phyloP scores from a whole-genome alignment of 1,284 basidiomycete species.

The Inonotus hispidus region DNA sequence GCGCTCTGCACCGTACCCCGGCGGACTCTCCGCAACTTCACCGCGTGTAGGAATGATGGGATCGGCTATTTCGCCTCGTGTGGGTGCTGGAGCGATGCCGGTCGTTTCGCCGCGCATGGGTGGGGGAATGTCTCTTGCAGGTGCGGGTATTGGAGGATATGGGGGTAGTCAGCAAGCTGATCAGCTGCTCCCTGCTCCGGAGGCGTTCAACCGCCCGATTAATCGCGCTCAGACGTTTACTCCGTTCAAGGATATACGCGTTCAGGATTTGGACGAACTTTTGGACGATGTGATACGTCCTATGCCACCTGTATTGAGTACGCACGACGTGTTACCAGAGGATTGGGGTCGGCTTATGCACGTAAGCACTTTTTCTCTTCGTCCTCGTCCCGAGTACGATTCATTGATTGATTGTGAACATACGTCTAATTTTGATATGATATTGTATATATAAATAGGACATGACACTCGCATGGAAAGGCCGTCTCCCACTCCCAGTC shows the following conservation, averaged over 20 bases:
- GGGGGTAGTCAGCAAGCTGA: conserved; percentile 24
- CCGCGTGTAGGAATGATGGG: neutral
- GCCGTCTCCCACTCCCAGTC: conserved; percentile 58
- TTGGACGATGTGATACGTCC: conserved; percentile 59
- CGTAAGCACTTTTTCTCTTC: conserved; percentile 34
- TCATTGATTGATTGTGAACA: no score
- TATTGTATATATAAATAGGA: conserved; percentile 41
- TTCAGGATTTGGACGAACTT: conserved; percentile 71
- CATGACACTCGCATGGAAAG: conserved; percentile 63
- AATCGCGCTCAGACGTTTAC: conserved; percentile 63
- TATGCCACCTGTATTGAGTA: conserved; percentile 54
- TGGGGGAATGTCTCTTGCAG: conserved; percentile 1
- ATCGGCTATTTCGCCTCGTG: conserved; percentile 10
- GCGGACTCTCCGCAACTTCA: conserved; percentile 7
- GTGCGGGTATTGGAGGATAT: neutral
- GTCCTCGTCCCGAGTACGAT: neutral
- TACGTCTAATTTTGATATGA: conserved; percentile 5
- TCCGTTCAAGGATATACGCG: conserved; percentile 61
- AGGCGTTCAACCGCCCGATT: conserved; percentile 64
- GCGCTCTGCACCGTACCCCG: conserved; percentile 5
- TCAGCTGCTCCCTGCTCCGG: conserved; percentile 52
- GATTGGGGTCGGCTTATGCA: conserved; percentile 75
- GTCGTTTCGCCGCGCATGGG: conserved; percentile 15
- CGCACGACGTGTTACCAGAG: conserved; percentile 71
- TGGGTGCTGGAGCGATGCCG: neutral